Base-by-base conservation (phyloP, 352 stramenopile genomes). In the Elongisporangium anandrum region DNA sequence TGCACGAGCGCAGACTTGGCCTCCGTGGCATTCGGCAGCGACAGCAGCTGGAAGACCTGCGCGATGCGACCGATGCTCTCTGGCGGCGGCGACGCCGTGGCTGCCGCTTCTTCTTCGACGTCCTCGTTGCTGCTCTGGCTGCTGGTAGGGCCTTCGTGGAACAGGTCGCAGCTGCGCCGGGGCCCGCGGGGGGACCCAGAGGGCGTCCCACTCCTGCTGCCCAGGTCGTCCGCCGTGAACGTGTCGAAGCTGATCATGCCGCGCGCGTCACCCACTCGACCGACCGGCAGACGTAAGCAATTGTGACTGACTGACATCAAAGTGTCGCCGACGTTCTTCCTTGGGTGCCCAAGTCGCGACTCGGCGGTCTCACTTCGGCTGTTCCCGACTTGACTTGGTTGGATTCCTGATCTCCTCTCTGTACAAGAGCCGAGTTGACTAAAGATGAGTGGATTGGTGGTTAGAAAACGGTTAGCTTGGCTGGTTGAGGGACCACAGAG, bases 161-260 rank as follows among this genome's bases (percentile, higher is more conserved):
- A 81, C 26, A 83, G 56, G 59, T 77, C 71, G 63, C 60, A 76
- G 23, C 34, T 26, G 54, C 54, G 55, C 55, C 58, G 79, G 66
- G 3, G 72, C 69, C 24, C 72, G 60, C 38, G 56, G 54, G 50
- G 63, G 45, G n/a, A 70, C 63, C 34, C 56, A 57, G 17, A 56
- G 57, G 0, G 64, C 29, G 61, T 75, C 66, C 52, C 72, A 65
- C 29, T 74, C 66, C 23, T 71, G 66, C 65, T 85, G 71, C 47
- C 69, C 71, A 52, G 73, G 54, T 54, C 59, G 55, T 50, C 52
- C 58, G 38, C 69, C 19, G 67, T 76, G 72, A 91, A 91, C 39
- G 81, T 89, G 72, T 91, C 74, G 39, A 88, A 89, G 75, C 81
- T 89, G 69, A 91, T 91, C 79, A 91, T 91, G 38, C 34, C 34